phyloP scores from a whole-genome alignment of 2,329 filamentous ascomycete species.

The Cordyceps cicadae region DNA sequence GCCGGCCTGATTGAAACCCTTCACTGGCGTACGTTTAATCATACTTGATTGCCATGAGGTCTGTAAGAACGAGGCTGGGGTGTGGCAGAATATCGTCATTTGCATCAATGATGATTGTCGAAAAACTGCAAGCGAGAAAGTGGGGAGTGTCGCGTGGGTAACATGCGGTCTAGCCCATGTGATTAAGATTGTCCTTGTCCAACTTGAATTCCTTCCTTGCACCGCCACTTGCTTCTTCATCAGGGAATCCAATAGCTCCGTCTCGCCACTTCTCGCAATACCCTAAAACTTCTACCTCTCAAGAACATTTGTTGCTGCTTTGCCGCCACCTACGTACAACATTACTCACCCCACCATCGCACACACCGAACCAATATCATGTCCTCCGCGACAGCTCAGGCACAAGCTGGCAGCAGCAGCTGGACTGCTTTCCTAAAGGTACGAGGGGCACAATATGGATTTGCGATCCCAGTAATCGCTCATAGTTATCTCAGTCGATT shows the following conservation, averaged over 20 bases:
- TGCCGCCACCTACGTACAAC: not conserved
- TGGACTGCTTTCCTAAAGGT: constrained; percentile 48
- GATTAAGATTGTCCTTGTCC: not conserved
- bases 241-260: not conserved
- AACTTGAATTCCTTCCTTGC: not conserved
- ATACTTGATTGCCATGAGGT: not conserved
- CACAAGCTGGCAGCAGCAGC: constrained; percentile 36
- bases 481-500: constrained; percentile 47
- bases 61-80: not conserved
- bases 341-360: not conserved
- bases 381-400: constrained; percentile 21
- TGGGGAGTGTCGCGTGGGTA: constrained; percentile 8
- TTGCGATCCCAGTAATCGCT: not conserved
- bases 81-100: not conserved
- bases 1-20: not conserved
- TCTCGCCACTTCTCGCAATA: not conserved
- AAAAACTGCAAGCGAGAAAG: not conserved
- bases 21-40: not conserved
- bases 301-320: not conserved
- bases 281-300: not conserved
- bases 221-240: constrained; percentile 2
- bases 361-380: not conserved
- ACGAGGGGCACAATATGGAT: constrained; percentile 4
- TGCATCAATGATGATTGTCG: constrained; percentile 3
- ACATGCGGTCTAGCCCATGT: not conserved